Evolutionary conservation across 2,329 filamentous ascomycete species (phyloP).

Genomic region (Passalora sequoiae): DNA sequence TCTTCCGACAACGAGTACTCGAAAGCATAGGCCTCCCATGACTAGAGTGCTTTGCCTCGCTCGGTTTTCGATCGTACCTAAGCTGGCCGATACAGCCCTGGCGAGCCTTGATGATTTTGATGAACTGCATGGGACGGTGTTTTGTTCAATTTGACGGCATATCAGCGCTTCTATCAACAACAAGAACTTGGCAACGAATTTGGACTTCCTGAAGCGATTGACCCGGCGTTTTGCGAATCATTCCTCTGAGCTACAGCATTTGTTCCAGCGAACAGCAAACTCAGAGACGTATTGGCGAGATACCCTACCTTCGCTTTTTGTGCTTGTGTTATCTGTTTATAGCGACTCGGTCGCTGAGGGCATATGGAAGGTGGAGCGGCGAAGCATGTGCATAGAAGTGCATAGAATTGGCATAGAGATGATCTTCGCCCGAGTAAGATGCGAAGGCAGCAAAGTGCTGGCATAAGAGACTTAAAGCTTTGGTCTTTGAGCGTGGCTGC

Average conservation of each 20-base stretch:
- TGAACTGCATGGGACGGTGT: conserved; percentile 21
- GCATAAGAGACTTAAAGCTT: too few relatives aligned
- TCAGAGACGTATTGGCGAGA: conserved; percentile 10
- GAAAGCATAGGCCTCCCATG: conserved; percentile 28
- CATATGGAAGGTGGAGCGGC: conserved; percentile 6
- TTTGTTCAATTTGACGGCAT: conserved; percentile 13
- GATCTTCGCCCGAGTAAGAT: not conserved
- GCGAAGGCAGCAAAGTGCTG: not conserved
- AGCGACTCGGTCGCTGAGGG: conserved; percentile 20
- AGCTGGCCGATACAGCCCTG: conserved; percentile 11
- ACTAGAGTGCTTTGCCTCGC: too few relatives aligned
- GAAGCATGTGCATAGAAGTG: conserved; percentile 15
- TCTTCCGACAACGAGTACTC: conserved; percentile 26
- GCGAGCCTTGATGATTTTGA: conserved; percentile 20
- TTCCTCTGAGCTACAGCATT: not conserved
- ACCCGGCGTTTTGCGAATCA: conserved; percentile 1
- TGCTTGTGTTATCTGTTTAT: conserved; percentile 19
- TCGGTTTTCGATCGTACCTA: conserved; percentile 8
- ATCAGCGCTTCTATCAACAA: conserved; percentile 13
- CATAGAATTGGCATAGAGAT: conserved; percentile 13
- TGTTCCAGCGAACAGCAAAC: not conserved
- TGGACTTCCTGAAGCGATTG: conserved; percentile 8
- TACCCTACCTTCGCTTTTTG: conserved; percentile 27
- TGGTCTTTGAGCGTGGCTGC: not conserved
- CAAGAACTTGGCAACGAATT: conserved; percentile 11